Evolutionary conservation across 2,329 filamentous ascomycete genomes (phyloP), one percentile per base, ranked within the genome.

Genomic region (Venturia carpophila): DNA sequence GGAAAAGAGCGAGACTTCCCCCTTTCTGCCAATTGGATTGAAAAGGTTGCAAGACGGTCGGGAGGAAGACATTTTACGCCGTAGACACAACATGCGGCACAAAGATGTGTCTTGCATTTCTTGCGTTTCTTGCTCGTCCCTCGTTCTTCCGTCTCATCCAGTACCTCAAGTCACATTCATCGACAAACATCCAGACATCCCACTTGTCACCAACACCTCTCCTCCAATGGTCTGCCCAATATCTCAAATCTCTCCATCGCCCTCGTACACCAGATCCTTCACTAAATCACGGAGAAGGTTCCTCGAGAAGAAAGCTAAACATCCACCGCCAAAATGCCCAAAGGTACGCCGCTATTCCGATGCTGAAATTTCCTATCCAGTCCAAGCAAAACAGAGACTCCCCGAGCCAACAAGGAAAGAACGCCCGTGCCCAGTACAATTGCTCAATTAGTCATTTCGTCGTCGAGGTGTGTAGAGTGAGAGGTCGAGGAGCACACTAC

Each of bases 401-500:
- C 30, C 37, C 21, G 2, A n/a, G 3, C 17, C 34, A 9, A 1
- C 15, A 34, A n/a, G 15, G 17, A 58, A 37, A 37, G 21, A 58
- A 37, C 52, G 52, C 52, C 30, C 15, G 15, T 58, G 30, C 37
- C 52, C 52, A 30, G 52, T 56, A 27, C 52, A 37, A 37, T 37
- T 37, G 52, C 30, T 37, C 52, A 37, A 37, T 39, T n/a, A 37
- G 30, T 58, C 52, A 37, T 58, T 58, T 37, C 52, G 52, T 58
- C 52, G 30, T 58, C 2, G 10, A 15, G 39, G 39, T 34, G 5
- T 37, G 6, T n/a, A 37, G 30, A 37, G 30, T 37, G 17, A 5
- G 52, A 15, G n/a, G 3, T 37, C 17, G 3, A 10, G 19, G 7
- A 37, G 5, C 52, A 5, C 15, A n/a, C 75, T 70, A 77, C 64